Evolutionary conservation across 1,284 basidiomycete genomes (phyloP).

Genomic region (Schizophyllum amplum): DNA sequence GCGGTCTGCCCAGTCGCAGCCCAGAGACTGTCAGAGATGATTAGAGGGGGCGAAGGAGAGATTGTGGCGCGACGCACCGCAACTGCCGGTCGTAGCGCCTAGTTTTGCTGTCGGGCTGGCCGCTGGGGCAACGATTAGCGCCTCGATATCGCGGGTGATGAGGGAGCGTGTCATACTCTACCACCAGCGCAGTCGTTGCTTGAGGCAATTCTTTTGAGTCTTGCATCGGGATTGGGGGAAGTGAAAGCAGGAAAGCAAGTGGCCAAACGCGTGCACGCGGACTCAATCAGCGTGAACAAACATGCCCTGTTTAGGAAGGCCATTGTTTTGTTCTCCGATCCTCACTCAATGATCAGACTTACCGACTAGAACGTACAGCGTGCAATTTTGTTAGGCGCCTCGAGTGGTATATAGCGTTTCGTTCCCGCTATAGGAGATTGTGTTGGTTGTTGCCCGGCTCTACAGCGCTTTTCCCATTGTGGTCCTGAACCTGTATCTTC

Average conservation of each 20-base stretch:
- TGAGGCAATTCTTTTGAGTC: background rate
- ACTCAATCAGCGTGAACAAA: background rate
- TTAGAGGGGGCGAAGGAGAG: background rate
- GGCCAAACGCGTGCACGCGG: background rate
- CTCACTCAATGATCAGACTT: background rate
- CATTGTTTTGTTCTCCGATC: background rate
- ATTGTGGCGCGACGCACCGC: slow-evolving; percentile 41
- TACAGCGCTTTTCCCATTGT: too few species aligned
- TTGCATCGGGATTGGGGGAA: background rate
- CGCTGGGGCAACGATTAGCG: slow-evolving; percentile 7
- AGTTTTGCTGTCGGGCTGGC: slow-evolving; percentile 73
- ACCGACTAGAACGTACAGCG: too few species aligned
- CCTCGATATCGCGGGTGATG: background rate
- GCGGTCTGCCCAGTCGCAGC: slow-evolving; percentile 90
- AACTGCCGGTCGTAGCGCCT: slow-evolving; percentile 90
- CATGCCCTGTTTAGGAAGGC: background rate
- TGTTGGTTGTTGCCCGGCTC: too few species aligned
- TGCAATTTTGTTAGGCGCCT: too few species aligned
- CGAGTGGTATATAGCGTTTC: too few species aligned
- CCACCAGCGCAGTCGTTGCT: background rate
- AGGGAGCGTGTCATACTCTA: background rate
- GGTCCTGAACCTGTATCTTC: too few species aligned
- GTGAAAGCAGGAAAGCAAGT: background rate
- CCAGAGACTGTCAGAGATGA: slow-evolving; percentile 66
- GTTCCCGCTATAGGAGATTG: too few species aligned